A percentile compares a stretch with the other conserved stretches of the same genome.
Evolutionary conservation across 2,329 filamentous ascomycete species (phyloP).

Genomic region (Pseudogymnoascus sp.): DNA sequence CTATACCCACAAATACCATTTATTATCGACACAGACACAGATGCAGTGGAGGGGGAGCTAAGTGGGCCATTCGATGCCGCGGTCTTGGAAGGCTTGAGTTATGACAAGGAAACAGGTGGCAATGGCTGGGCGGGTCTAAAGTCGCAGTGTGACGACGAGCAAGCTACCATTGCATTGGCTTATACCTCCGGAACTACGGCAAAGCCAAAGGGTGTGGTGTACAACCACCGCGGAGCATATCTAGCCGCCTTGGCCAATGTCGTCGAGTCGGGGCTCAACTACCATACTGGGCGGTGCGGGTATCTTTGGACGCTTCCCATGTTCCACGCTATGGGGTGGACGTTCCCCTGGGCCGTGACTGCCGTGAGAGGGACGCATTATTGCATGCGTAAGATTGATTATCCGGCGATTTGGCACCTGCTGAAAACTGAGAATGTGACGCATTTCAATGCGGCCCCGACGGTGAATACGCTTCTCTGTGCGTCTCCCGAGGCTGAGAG

Average conservation of each 20-base stretch:
- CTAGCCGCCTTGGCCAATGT: conserved; percentile 79
- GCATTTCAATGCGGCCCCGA: conserved; percentile 93
- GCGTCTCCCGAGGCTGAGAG: conserved; percentile 66
- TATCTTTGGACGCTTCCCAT: conserved; percentile 92
- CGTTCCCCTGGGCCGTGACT: conserved; percentile 88
- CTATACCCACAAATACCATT: conserved; percentile 59
- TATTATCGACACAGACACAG: conserved; percentile 76
- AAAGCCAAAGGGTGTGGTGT: conserved; percentile 85
- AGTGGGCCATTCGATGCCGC: conserved; percentile 78
- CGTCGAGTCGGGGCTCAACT: conserved; percentile 80
- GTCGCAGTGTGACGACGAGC: conserved; percentile 62
- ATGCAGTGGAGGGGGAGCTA: conserved; percentile 65
- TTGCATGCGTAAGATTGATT: conserved; percentile 91
- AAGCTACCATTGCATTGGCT: conserved; percentile 76
- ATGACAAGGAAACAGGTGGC: conserved; percentile 59
- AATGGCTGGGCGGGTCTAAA: conserved; percentile 74
- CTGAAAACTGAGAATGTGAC: conserved; percentile 82
- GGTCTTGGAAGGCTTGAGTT: conserved; percentile 69
- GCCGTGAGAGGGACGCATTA: conserved; percentile 92
- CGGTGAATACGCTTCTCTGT: conserved; percentile 90
- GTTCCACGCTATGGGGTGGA: conserved; percentile 74
- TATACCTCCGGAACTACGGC: conserved; percentile 95
- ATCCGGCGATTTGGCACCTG: conserved; percentile 83
- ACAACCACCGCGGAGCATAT: conserved; percentile 82
- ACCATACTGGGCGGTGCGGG: conserved; percentile 59